Base-by-base conservation (phyloP, 768 basidiomycete genomes). In the Dictyophora rubrovolvata region DNA sequence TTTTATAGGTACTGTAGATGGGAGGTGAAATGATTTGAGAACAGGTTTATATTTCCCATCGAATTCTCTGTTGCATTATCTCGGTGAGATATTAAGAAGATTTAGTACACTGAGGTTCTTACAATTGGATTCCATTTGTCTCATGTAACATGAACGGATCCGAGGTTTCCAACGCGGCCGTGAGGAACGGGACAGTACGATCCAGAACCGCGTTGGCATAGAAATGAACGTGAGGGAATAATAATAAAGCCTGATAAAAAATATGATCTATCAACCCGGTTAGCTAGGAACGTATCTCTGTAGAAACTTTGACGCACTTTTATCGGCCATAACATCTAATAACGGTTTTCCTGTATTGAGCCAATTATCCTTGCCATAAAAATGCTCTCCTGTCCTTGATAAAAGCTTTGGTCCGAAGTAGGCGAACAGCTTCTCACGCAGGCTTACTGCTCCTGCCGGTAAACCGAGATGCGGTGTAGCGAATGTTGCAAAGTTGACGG, bases 191-290 rank as follows among this genome's bases (percentile, higher is more conserved):
- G 1, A 95, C 92, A 0, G 91, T 91, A 2, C 73, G 59, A 64
- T 94, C 92, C 64, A 86, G 83, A 16, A 89, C 69, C 81, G 84
- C 79, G 70, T 93, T 94, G 1, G 89, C 93, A 62, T 89, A 94
- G 54, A 94, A 80, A 54, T 82, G 74, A 53, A 91, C 33, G 52
- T 83, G 77, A 36, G 80, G 72, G 67, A 95, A 95, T 42, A 74
- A 71, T 0, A 74, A 59, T 42, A 95, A 75, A 4, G 83, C 86
- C 62, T 86, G 81, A 65, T 85, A 87, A 67, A 95, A 95, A 37
- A 90, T 71, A 21, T 78, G 77, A 20, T 84, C 90, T 89, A 57
- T 28, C 47, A 49, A 17, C 36, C n/a, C 18, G 21, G 48, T 23
- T 18, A 18, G 0, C 5, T 22, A 5, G 56, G 28, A 2, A 28